A percentile compares a stretch with the other conserved stretches of the same genome.
These are phyloP conservation scores for Staphylotrichum longicolle DNA, from an alignment of 495 filamentous ascomycete species.

Conservation along the genomic window DNA sequence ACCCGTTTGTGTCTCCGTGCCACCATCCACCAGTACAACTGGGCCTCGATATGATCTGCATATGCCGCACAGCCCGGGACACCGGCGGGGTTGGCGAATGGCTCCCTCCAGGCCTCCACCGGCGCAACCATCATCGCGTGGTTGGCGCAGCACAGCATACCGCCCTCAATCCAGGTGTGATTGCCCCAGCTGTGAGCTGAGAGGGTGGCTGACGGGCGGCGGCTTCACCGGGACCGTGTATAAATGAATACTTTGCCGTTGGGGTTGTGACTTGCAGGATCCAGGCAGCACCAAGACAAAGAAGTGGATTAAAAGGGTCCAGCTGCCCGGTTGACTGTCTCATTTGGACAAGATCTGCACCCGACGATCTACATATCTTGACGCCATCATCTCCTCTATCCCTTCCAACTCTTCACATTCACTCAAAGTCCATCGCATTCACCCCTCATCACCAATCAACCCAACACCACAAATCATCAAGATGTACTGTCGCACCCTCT, in stretches of 20 bases:
- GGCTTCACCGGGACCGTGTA: not conserved
- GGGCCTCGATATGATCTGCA: constrained; percentile 24
- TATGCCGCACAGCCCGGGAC: not conserved
- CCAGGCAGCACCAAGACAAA: not conserved
- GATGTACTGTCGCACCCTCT: constrained; percentile 7
- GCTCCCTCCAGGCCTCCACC: not conserved
- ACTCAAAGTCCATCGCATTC: not conserved
- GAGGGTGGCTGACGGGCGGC: not conserved
- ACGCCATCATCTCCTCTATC: not conserved
- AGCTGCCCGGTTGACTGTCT: not conserved
- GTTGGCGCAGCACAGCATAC: constrained; percentile 12
- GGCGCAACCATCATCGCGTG: constrained; percentile 6
- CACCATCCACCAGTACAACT: constrained; percentile 13
- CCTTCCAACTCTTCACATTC: not conserved
- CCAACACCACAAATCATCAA: not conserved
- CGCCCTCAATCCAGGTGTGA: not conserved
- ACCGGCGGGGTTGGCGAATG: not conserved
- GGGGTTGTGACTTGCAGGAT: not conserved
- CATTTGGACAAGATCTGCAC: constrained; percentile 12
- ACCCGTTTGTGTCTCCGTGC: constrained; percentile 2
- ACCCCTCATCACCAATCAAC: not conserved
- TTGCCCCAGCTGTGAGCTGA: not conserved
- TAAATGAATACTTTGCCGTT: constrained; percentile 1
- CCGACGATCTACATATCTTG: not conserved
- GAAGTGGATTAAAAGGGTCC: not conserved